Conservation (phyloP, 495 filamentous ascomycete species). For the Articulospora tetracladia region DNA sequence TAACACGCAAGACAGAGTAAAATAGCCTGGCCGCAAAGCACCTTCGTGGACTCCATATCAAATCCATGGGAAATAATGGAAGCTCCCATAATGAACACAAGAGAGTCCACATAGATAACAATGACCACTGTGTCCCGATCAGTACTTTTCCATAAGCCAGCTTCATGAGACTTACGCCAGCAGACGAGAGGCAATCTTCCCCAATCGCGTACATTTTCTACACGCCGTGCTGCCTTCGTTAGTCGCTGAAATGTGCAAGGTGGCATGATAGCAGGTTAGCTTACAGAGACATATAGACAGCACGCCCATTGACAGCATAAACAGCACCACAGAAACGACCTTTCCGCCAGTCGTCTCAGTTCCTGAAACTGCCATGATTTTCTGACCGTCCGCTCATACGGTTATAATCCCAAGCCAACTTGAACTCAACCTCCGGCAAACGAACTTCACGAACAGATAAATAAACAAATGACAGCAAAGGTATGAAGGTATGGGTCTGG, state of each 20-base stretch:
- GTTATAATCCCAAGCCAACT: no score
- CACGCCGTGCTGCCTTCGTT: conserved; percentile 15
- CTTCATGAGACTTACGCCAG: conserved; percentile 35
- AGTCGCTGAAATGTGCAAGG: neutral
- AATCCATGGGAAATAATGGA: conserved; percentile 45
- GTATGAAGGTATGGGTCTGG: no score
- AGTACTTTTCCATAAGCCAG: neutral
- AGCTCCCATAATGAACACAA: conserved; percentile 45
- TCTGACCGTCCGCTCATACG: no score
- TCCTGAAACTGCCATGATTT: neutral
- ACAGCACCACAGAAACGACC: conserved; percentile 38
- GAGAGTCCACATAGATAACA: conserved; percentile 47
- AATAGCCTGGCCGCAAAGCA: conserved; percentile 44
- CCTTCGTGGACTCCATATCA: conserved; percentile 36
- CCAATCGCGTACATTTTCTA: conserved; percentile 30
- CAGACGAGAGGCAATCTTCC: conserved; percentile 38
- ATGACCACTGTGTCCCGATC: conserved; percentile 38
- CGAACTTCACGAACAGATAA: no score
- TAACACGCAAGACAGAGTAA: conserved; percentile 48
- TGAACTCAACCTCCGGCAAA: no score
- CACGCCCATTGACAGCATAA: conserved; percentile 36
- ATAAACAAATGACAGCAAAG: no score
- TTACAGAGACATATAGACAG: conserved; percentile 44
- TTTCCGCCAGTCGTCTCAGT: conserved; percentile 31
- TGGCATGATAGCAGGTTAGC: conserved; percentile 4